A percentile compares a stretch with the other conserved stretches of the same genome.
Evolutionary conservation across 805 yeast genomes (phyloP).

Genomic region (Kregervanrija delftensis): DNA sequence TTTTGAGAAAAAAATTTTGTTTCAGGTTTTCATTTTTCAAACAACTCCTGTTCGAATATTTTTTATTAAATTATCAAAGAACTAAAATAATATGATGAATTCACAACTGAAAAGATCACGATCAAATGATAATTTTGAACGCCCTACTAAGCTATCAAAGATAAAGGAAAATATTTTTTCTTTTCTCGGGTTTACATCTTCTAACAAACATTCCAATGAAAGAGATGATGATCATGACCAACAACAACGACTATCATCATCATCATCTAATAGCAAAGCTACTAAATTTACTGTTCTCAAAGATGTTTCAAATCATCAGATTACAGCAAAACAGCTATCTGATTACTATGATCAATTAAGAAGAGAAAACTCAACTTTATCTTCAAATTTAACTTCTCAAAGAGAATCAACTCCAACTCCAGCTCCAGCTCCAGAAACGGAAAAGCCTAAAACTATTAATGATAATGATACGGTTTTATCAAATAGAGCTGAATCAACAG

Average conservation of each 20-base stretch:
- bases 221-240: too few species aligned
- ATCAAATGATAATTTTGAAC: background rate
- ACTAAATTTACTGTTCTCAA: background rate
- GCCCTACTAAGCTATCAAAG: conserved; percentile 7
- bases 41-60: background rate
- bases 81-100: background rate
- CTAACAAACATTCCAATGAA: background rate
- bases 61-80: background rate
- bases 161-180: conserved; percentile 2
- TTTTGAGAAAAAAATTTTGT: background rate
- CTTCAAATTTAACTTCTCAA: conserved; percentile 10
- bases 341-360: conserved; percentile 23
- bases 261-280: too few species aligned
- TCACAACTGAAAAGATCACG: conserved; percentile 1
- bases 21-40: background rate
- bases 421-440: background rate
- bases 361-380: conserved; percentile 15
- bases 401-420: background rate
- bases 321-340: conserved; percentile 23
- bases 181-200: background rate
- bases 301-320: conserved; percentile 3
- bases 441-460: conserved; percentile 1
- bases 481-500: conserved; percentile 8
- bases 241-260: too few species aligned
- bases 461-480: background rate